Evolutionary conservation across 805 yeast species (phyloP).

Genomic region (Jamesozyma hellenica): DNA sequence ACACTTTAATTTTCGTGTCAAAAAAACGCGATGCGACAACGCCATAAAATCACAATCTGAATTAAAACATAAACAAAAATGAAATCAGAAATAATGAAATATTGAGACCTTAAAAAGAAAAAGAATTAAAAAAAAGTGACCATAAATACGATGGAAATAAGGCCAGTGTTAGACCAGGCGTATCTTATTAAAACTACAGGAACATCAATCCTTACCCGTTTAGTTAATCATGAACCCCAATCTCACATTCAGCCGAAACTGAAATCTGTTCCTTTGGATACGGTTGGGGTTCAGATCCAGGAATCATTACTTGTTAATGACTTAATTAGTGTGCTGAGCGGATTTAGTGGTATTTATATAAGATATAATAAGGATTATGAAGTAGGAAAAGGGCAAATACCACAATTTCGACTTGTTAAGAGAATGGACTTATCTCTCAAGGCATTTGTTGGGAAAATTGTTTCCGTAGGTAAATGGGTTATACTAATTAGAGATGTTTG

Average conservation of each 20-base stretch:
- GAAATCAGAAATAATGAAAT: background rate
- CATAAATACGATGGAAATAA: conserved; percentile 13
- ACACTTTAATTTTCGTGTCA: too few relatives aligned
- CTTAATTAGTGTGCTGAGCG: conserved; percentile 53
- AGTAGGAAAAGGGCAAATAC: conserved; percentile 34
- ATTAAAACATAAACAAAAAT: background rate
- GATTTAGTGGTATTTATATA: conserved; percentile 70
- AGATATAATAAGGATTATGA: conserved; percentile 55
- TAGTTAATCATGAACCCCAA: conserved; percentile 30
- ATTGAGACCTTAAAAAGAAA: background rate
- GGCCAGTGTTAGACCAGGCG: conserved; percentile 22
- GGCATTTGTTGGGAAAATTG: conserved; percentile 53
- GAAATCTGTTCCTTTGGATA: conserved; percentile 37
- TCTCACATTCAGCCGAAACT: conserved; percentile 26
- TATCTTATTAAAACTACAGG: conserved; percentile 5
- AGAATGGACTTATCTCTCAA: conserved; percentile 65
- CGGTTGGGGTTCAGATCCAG: conserved; percentile 40
- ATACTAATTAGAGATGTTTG: conserved; percentile 49
- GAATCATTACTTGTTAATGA: conserved; percentile 69
- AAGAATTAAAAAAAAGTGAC: background rate
- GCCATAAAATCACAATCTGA: too few relatives aligned
- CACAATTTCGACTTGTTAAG: conserved; percentile 64
- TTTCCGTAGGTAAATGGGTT: conserved; percentile 54
- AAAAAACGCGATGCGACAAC: too few relatives aligned
- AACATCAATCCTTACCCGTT: conserved; percentile 16